These are phyloP conservation scores for Penstemon newberryi DNA, from an alignment of 257 asterid genomes.

Conservation along the genomic window DNA sequence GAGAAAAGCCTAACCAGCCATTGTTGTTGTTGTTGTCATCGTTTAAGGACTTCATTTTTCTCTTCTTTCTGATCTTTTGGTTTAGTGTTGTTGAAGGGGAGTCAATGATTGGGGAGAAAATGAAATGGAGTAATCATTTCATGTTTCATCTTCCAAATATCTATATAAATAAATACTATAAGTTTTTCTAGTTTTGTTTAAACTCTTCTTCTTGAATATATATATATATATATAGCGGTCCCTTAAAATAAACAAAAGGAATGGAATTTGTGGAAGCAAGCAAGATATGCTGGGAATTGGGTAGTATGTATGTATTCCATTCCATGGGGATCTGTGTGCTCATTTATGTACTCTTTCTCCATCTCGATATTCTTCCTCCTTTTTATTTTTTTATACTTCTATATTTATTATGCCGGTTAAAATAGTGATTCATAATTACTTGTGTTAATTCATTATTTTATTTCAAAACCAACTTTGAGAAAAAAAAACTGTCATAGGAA, in stretches of 20 bases:
- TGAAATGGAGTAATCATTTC: constrained; percentile 56
- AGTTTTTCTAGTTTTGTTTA: constrained; percentile 18
- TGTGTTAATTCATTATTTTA: no score
- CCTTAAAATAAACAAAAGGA: constrained; percentile 69
- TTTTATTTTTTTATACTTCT: no score
- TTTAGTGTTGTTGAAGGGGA: constrained; percentile 38
- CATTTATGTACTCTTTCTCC: constrained; percentile 7
- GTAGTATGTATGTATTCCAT: constrained; percentile 51
- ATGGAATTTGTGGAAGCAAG: constrained; percentile 60
- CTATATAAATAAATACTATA: no score
- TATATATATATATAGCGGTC: constrained; percentile 25
- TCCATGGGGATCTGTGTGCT: constrained; percentile 85
- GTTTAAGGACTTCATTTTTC: constrained; percentile 52
- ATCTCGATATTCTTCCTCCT: no score
- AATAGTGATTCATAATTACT: no score
- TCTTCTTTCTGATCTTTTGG: constrained; percentile 5
- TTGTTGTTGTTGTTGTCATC: constrained; percentile 34
- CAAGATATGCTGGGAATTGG: constrained; percentile 61
- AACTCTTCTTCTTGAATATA: constrained; percentile 6
- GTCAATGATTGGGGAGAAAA: constrained; percentile 56
- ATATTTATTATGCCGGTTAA: no score
- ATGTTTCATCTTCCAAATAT: constrained; percentile 9
- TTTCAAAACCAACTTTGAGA: no score
- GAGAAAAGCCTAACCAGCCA: constrained; percentile 84
- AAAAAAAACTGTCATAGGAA: no score